Base-by-base conservation (phyloP, 345 rosid genomes). In the Fremontodendron californicum region DNA sequence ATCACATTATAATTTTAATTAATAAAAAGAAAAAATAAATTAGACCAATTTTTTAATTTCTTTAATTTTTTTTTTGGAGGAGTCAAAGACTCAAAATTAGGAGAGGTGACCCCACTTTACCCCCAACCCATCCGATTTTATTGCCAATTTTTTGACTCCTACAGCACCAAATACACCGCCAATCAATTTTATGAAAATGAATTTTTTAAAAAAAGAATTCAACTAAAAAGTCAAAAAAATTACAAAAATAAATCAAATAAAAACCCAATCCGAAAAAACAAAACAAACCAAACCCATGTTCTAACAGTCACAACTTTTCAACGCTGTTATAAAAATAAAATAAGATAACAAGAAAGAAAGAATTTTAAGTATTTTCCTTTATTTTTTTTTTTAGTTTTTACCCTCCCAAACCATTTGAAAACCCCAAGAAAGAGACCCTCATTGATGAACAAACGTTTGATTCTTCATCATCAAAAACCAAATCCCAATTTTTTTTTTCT, bases 331-430 rank as follows among this genome's bases (percentile, higher is more conserved):
- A 66, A 21, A 45, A 8, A 51, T 27, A 11, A 68, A 43, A 11
- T 4, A 46, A 27, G 15, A 48, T 12, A 71, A 12, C 1, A 43
- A 43, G 9, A 9, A 5, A 27, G 18, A 18, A 52, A 21, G 2
- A 33, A 3, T 33, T 63, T 54, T 1, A 16, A n/a, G 9, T 52
- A 0, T 64, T 64, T 9, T 6, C 9, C 3, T 54, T 54, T 9
- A 54, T 54, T 2, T 55, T 55, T 55, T 19, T 39, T 39, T 70
- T 78, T 21, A 4, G 72, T 75, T 80, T 81, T 83, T 76, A 70
- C 88, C 88, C 88, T 88, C 91, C 91, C 82, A 86, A 90, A 85
- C 93, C 90, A 89, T 92, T 94, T 94, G 95, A 92, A 94, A 91
- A 80, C 87, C 93, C 94, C 90, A 73, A 89, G 97, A 89, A 90